phyloP scores from a whole-genome alignment of 345 rosid genomes.

The Capsella bursapastoris region DNA sequence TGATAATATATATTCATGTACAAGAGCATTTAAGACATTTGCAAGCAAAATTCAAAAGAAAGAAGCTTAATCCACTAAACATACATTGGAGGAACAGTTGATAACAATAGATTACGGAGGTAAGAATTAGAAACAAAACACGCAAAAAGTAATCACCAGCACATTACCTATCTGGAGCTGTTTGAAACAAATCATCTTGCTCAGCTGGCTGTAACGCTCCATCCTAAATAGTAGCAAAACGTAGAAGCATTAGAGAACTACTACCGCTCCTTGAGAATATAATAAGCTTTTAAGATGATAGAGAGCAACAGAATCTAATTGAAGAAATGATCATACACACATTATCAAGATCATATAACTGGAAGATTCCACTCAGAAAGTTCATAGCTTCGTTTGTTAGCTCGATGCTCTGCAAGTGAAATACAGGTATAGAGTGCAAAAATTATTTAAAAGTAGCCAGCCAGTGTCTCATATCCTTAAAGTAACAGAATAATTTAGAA shows the following conservation, averaged over 20 bases:
- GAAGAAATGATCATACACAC: conserved; percentile 50
- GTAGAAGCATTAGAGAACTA: conserved; percentile 34
- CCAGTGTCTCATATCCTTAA: conserved; percentile 10
- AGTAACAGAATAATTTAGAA: conserved; percentile 22
- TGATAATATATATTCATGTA: conserved; percentile 10
- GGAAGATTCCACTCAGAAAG: conserved; percentile 69
- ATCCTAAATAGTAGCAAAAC: conserved; percentile 57
- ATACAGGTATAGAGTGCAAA: conserved; percentile 3
- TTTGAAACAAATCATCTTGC: conserved; percentile 70
- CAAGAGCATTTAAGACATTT: conserved; percentile 21
- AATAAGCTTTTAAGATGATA: conserved; percentile 9
- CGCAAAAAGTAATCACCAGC: not conserved
- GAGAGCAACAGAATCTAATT: not conserved
- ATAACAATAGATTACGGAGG: conserved; percentile 17
- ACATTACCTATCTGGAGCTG: conserved; percentile 78
- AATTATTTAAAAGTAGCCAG: not conserved
- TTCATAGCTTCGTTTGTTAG: conserved; percentile 63
- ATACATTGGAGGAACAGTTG: conserved; percentile 23
- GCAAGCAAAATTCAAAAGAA: conserved; percentile 11
- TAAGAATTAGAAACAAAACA: conserved; percentile 16
- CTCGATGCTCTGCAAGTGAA: conserved; percentile 69
- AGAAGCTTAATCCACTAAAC: conserved; percentile 27
- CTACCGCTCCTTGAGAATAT: conserved; percentile 22
- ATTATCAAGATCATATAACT: conserved; percentile 67
- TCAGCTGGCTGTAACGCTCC: conserved; percentile 68